Base-by-base conservation (phyloP, 345 rosid genomes). In the Rubroshorea leprosula region DNA sequence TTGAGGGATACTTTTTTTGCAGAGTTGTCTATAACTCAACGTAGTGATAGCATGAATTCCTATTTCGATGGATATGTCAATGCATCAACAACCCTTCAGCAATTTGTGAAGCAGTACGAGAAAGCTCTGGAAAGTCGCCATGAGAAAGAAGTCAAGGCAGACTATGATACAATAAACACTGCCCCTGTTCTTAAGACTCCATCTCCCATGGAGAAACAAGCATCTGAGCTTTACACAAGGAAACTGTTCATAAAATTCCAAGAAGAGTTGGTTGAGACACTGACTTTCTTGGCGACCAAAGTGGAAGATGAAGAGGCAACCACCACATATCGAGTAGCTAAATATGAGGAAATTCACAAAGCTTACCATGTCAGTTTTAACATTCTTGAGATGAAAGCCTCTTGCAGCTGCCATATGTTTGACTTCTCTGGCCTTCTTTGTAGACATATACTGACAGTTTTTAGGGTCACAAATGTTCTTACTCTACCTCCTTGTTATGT, bases 201-300 rank as follows among this genome's bases (percentile, higher is more conserved):
- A 25, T 76, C 80, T 26, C 76, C 80, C 0, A 76, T 68, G 76
- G 80, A 76, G 67, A 71, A 68, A 62, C 76, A 76, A 56, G 75
- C 71, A 18, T 51, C 80, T 10, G 70, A 62, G 48, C 66, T 76
- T 35, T 76, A 76, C 54, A 76, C 80, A 3, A 61, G 68, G 45
- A 76, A 58, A 62, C 12, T 76, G 51, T 76, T 76, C 55, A 54
- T 21, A 27, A 71, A 64, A 62, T 76, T 76, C 62, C 76, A 72
- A 60, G 80, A 76, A 58, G 80, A 76, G 57, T 54, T 76, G 50
- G 76, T 76, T 9, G 80, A 64, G 57, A 76, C 80, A 11, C 63
- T 76, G 35, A 56, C 76, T 49, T 68, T 52, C 60, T 55, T 45
- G 24, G 73, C 76, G 5, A 51, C 67, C 18, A 72, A 68, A 68